Percentiles rank a stretch among this genome's conserved stretches.
Conservation (phyloP, 2,329 filamentous ascomycete genomes). For the Penicillium sp. region DNA sequence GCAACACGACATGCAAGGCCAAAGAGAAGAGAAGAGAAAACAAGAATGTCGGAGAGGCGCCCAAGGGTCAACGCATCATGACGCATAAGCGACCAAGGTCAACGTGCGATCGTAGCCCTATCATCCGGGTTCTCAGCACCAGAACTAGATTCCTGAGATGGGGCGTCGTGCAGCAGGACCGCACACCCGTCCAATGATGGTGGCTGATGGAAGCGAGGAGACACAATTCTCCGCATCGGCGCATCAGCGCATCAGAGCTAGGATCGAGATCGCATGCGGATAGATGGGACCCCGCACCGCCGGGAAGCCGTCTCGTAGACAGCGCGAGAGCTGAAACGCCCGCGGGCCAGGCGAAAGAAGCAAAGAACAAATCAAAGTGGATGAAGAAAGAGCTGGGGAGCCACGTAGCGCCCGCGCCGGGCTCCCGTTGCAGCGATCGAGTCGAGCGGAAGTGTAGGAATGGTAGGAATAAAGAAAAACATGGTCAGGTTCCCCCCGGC, state of each 20-base stretch:
- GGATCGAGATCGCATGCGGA: slow-evolving; percentile 6
- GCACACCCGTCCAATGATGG: slow-evolving; percentile 13
- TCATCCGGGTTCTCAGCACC: no score
- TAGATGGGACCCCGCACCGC: no score
- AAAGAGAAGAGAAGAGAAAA: slow-evolving; percentile 5
- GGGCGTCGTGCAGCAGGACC: no score
- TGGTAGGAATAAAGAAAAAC: not conserved
- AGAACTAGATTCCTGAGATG: no score
- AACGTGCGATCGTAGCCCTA: no score
- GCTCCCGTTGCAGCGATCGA: no score
- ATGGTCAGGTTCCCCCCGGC: not conserved
- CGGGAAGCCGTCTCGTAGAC: no score
- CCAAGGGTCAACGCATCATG: slow-evolving; percentile 9
- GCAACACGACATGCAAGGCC: slow-evolving; percentile 17
- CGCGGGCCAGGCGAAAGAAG: not conserved
- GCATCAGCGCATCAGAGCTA: slow-evolving; percentile 18
- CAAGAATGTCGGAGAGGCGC: no score
- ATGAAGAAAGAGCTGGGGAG: not conserved
- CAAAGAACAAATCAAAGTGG: not conserved
- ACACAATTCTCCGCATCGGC: slow-evolving; percentile 19
- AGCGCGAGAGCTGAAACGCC: not conserved
- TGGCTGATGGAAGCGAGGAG: slow-evolving; percentile 2
- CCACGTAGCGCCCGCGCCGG: no score
- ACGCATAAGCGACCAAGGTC: slow-evolving; percentile 9
- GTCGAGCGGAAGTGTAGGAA: not conserved